A percentile compares a stretch with the other conserved stretches of the same genome.
phyloP scores from a whole-genome alignment of 179 eudicot species.

The Actinidia polygama region DNA sequence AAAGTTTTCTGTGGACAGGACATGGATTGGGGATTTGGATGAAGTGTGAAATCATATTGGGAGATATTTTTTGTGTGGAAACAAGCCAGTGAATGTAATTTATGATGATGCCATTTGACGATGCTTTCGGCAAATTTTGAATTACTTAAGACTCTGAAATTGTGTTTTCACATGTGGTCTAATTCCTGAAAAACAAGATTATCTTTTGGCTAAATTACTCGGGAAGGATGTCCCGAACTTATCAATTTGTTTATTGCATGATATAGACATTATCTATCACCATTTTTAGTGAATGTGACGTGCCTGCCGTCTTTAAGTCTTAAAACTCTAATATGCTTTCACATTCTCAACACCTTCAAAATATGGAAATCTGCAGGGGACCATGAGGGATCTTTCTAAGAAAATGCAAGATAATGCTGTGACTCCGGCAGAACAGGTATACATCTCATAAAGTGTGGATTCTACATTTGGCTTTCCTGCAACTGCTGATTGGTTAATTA shows the following conservation, averaged over 20 bases:
- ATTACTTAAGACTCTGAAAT: too few species aligned
- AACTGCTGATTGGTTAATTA: not conserved
- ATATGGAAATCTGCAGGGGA: slow-evolving; percentile 41
- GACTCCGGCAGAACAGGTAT: slow-evolving; percentile 30
- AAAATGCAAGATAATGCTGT: slow-evolving; percentile 30
- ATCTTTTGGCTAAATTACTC: not conserved
- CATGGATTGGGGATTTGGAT: not conserved
- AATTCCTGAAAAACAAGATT: not conserved
- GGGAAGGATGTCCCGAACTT: not conserved
- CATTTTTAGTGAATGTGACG: not conserved
- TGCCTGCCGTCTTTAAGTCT: not conserved
- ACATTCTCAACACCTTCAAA: not conserved
- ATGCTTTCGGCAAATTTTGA: not conserved
- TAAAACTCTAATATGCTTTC: not conserved
- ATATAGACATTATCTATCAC: not conserved
- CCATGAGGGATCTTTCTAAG: slow-evolving; percentile 59
- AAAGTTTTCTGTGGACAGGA: not conserved
- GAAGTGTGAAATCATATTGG: not conserved
- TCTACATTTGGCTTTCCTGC: not conserved
- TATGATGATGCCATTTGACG: not conserved
- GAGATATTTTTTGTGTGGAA: not conserved
- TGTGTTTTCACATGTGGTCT: too few species aligned
- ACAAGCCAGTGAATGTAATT: not conserved
- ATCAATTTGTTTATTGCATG: not conserved
- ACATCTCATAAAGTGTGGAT: not conserved